phyloP scores from a whole-genome alignment of 2,329 filamentous ascomycete genomes.

The Alternaria sp. region DNA sequence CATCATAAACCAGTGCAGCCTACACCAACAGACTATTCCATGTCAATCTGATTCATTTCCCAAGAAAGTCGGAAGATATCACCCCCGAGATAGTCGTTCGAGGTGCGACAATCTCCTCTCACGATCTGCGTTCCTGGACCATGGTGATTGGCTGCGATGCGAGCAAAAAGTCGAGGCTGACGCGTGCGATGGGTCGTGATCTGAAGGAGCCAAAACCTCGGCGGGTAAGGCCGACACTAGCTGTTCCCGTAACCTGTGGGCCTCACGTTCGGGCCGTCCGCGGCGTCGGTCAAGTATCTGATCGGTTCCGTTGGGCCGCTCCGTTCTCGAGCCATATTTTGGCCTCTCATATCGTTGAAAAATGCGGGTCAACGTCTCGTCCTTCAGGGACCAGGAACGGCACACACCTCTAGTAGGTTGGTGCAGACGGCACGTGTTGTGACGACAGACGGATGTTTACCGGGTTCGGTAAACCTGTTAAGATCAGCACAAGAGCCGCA shows the following conservation, averaged over 20 bases:
- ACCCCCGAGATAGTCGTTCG: not conserved
- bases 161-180: constrained; percentile 8
- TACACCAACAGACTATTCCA: not conserved
- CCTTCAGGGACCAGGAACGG: not conserved
- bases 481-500: constrained; percentile 5
- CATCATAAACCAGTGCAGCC: not conserved
- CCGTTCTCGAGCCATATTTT: not conserved
- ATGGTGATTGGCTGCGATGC: not conserved
- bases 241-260: constrained; percentile 7
- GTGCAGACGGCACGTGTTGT: not conserved
- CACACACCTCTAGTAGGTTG: not conserved
- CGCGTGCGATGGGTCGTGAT: constrained; percentile 7
- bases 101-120: not conserved
- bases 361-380: constrained; percentile 1
- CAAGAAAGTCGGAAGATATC: not conserved
- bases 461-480: not conserved
- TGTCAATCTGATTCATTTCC: not conserved
- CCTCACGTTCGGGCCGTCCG: constrained; percentile 5
- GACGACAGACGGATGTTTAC: constrained; percentile 2
- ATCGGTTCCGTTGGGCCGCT: constrained; percentile 7
- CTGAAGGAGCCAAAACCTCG: constrained; percentile 1
- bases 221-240: constrained; percentile 9
- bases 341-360: constrained; percentile 1
- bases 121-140: not conserved
- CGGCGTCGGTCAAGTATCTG: not conserved